Percentiles rank a stretch among this genome's conserved stretches.
Conservation (phyloP, 768 basidiomycete genomes). For the Neoboletus magnificus region DNA sequence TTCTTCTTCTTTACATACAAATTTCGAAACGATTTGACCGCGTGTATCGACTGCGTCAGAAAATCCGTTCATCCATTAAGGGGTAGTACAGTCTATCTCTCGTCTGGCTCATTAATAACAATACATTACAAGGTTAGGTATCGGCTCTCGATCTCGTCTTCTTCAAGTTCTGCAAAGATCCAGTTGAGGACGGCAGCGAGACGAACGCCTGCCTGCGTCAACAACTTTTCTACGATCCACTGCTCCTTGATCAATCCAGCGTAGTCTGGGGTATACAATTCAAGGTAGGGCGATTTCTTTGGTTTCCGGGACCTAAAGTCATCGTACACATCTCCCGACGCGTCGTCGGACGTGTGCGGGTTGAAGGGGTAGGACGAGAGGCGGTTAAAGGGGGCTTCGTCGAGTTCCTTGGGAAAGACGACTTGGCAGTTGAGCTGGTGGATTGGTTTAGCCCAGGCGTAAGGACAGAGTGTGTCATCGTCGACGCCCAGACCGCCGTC, state of each 20-base stretch:
- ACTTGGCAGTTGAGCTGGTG: constrained; percentile 80
- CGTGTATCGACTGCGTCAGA: not conserved
- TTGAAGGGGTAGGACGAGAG: constrained; percentile 34
- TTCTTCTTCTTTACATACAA: not conserved
- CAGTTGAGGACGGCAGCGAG: constrained; percentile 82
- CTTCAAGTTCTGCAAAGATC: constrained; percentile 43
- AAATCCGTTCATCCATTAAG: not conserved
- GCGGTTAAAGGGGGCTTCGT: constrained; percentile 24
- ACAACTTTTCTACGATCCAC: constrained; percentile 75
- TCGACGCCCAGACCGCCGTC: constrained; percentile 39
- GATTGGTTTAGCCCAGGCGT: constrained; percentile 70
- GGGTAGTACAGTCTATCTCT: not conserved
- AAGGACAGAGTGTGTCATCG: constrained; percentile 67
- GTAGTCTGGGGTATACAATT: constrained; percentile 83
- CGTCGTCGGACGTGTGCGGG: not conserved
- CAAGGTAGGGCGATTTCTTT: constrained; percentile 42
- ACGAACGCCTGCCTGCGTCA: constrained; percentile 80
- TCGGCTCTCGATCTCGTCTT: not conserved
- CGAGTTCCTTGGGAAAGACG: constrained; percentile 74
- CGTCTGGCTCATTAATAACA: not conserved
- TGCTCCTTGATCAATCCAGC: constrained; percentile 61
- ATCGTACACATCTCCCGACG: not conserved
- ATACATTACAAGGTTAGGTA: constrained; percentile 3
- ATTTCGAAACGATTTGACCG: not conserved
- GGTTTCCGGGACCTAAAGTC: not conserved